phyloP scores from a whole-genome alignment of 495 filamentous ascomycete species.

The Rusavskia elegans region DNA sequence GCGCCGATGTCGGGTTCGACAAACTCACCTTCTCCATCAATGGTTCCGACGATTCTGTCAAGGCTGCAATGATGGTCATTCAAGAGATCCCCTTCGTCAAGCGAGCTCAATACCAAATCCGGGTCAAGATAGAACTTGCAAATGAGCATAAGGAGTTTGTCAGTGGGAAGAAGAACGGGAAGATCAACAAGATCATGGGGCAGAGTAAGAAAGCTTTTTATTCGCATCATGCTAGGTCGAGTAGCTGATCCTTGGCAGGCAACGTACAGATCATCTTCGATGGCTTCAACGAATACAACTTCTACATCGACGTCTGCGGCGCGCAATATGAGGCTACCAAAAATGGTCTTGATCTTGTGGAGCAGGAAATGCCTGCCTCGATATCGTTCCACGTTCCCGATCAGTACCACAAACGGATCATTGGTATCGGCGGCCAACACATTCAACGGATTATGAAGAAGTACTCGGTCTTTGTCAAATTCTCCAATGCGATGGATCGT shows the following conservation, averaged over 20 bases:
- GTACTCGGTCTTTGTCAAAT: conserved; percentile 99
- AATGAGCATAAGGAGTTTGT: conserved; percentile 99
- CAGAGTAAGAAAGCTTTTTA: conserved; percentile 45
- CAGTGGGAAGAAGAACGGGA: conserved; percentile 98
- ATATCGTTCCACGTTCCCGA: conserved; percentile 99
- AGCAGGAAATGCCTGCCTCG: conserved; percentile 97
- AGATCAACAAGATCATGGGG: conserved; percentile 99
- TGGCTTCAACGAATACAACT: conserved; percentile 98
- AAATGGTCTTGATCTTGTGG: conserved; percentile 76
- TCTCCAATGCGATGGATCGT: conserved; percentile 98
- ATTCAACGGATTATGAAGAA: conserved; percentile 99
- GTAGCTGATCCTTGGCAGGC: conserved; percentile 22
- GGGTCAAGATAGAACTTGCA: conserved; percentile 94
- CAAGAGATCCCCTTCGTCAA: conserved; percentile 81
- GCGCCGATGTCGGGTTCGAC: conserved; percentile 86
- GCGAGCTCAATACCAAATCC: conserved; percentile 76
- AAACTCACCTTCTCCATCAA: conserved; percentile 86
- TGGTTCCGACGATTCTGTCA: conserved; percentile 89
- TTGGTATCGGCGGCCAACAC: conserved; percentile 93
- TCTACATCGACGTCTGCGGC: conserved; percentile 95
- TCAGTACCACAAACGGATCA: conserved; percentile 98
- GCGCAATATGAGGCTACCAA: conserved; percentile 82
- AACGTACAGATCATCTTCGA: conserved; percentile 99
- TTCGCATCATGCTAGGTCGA: not conserved
- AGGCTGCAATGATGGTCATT: conserved; percentile 81